These are phyloP conservation scores for Plasmodium knowlesi DNA, from an alignment of 169 alveolate species.

Conservation along the genomic window DNA sequence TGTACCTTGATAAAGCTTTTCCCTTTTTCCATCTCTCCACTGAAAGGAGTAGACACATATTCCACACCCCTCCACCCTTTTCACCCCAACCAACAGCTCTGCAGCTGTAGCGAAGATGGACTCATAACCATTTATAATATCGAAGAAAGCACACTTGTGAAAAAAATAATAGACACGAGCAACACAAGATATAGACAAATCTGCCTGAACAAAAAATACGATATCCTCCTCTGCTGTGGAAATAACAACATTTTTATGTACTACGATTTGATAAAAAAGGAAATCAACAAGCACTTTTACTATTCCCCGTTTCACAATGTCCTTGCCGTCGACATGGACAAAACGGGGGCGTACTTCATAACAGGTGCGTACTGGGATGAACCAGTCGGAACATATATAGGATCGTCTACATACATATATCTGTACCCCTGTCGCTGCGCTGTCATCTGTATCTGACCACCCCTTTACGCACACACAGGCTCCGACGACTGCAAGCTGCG, in stretches of 20 bases:
- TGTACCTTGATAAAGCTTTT: not conserved
- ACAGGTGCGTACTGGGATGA: constrained; percentile 7
- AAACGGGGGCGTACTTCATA: constrained; percentile 42
- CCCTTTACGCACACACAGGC: constrained; percentile 4
- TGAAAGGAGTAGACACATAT: not conserved
- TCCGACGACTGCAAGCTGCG: constrained; percentile 55
- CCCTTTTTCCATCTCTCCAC: not conserved
- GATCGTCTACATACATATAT: not conserved
- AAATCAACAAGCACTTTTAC: constrained; percentile 43
- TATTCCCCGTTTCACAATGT: constrained; percentile 66
- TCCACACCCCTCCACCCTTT: not conserved
- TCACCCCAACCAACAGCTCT: not conserved
- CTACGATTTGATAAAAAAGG: constrained; percentile 55
- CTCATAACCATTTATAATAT: constrained; percentile 40
- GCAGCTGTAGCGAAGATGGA: constrained; percentile 68
- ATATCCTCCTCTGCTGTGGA: constrained; percentile 58
- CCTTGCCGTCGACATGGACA: constrained; percentile 56
- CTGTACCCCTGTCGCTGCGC: not conserved
- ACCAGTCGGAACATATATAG: not conserved
- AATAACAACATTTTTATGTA: constrained; percentile 69
- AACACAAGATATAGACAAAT: constrained; percentile 59
- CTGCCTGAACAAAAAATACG: constrained; percentile 33
- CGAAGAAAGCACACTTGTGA: constrained; percentile 18
- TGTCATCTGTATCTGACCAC: not conserved
- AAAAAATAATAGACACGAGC: constrained; percentile 37